These are phyloP conservation scores for Diaporthe citriasiana DNA, from an alignment of 2,329 filamentous ascomycete genomes.

Conservation along the genomic window DNA sequence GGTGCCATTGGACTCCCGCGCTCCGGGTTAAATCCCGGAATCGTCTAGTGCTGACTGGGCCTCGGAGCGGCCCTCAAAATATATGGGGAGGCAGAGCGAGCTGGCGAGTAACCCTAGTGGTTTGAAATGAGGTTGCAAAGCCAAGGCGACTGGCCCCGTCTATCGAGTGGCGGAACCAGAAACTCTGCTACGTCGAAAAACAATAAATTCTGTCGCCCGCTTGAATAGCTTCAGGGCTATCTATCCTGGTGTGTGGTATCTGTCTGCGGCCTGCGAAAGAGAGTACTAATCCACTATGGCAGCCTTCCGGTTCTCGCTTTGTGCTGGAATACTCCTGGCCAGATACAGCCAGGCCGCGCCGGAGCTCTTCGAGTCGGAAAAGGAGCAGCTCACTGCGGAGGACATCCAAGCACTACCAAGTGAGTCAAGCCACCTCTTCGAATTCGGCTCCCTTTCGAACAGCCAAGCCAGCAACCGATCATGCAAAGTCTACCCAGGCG, in stretches of 20 bases:
- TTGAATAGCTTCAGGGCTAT: too few relatives aligned
- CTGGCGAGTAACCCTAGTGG: background rate
- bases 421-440: slow-evolving; percentile 14
- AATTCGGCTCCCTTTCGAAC: background rate
- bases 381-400: slow-evolving; percentile 7
- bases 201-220: background rate
- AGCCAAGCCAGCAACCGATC: background rate
- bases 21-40: background rate
- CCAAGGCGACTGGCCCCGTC: background rate
- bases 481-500: slow-evolving; percentile 51
- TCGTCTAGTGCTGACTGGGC: slow-evolving; percentile 17
- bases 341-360: slow-evolving; percentile 3
- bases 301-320: background rate
- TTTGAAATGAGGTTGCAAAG: slow-evolving; percentile 25
- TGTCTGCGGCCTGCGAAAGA: background rate
- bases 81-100: background rate
- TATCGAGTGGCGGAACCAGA: background rate
- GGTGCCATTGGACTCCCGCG: slow-evolving; percentile 11
- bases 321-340: background rate
- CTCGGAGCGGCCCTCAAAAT: slow-evolving; percentile 3
- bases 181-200: background rate
- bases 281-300: background rate
- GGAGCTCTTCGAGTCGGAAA: slow-evolving; percentile 18
- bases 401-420: slow-evolving; percentile 10
- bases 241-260: background rate